Evolutionary conservation across 345 rosid species (phyloP).

Genomic region (Gossypium bickii): DNA sequence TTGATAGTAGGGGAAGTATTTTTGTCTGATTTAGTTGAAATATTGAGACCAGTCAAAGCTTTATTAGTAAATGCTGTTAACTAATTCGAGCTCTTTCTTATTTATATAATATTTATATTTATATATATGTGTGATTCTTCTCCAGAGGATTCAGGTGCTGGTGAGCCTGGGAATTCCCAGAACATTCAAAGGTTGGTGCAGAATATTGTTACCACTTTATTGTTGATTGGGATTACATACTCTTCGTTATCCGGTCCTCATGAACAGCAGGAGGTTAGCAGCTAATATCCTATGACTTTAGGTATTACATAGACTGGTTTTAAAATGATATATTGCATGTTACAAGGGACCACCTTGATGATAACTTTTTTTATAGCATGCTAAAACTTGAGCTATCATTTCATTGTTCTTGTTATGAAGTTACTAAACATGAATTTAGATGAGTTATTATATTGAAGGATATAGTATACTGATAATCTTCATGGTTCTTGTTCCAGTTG

Average conservation of each 20-base stretch:
- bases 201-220: slow-evolving; percentile 16
- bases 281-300: neutral
- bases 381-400: neutral
- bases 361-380: neutral
- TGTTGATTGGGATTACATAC: slow-evolving; percentile 24
- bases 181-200: slow-evolving; percentile 22
- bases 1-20: neutral
- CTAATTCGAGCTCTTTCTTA: neutral
- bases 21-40: neutral
- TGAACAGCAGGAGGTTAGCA: slow-evolving; percentile 35
- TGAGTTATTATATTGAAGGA: neutral
- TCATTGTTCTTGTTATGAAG: neutral
- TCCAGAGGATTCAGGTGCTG: slow-evolving; percentile 33
- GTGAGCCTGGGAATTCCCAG: slow-evolving; percentile 28
- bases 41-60: neutral
- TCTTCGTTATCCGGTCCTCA: slow-evolving; percentile 14
- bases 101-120: neutral
- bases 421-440: slow-evolving; percentile 9
- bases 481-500: slow-evolving; percentile 7
- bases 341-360: neutral
- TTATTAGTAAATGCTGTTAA: neutral
- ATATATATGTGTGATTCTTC: slow-evolving; percentile 7
- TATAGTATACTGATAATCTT: neutral
- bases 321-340: neutral
- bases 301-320: slow-evolving; percentile 5